Evolutionary conservation across 495 filamentous ascomycete genomes (phyloP).

Genomic region (Aspergillus wentii): DNA sequence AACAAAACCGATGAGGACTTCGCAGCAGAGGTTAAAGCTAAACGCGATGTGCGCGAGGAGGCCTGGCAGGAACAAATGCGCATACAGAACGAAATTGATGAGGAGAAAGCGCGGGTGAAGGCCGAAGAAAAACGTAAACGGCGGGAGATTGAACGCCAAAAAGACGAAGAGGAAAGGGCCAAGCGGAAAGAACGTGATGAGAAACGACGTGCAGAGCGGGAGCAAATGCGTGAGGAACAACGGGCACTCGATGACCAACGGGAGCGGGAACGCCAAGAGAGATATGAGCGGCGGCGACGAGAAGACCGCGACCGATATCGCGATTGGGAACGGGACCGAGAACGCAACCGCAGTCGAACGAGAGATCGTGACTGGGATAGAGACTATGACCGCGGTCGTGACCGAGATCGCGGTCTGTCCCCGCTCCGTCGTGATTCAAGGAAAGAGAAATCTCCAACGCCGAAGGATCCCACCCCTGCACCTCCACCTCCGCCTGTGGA

Average conservation of each 20-base stretch:
- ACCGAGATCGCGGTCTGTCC: slow-evolving; percentile 32
- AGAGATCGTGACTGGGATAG: slow-evolving; percentile 29
- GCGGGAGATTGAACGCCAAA: slow-evolving; percentile 56
- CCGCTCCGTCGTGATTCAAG: slow-evolving; percentile 33
- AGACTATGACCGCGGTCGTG: slow-evolving; percentile 36
- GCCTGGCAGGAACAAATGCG: slow-evolving; percentile 59
- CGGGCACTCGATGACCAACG: slow-evolving; percentile 45
- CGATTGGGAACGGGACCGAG: slow-evolving; percentile 26
- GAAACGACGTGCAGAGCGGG: slow-evolving; percentile 54
- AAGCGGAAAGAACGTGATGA: slow-evolving; percentile 42
- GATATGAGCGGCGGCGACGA: slow-evolving; percentile 43
- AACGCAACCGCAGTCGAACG: slow-evolving; percentile 28
- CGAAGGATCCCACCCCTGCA: slow-evolving; percentile 37
- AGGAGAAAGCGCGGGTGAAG: slow-evolving; percentile 60
- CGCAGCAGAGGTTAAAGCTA: slow-evolving; percentile 62
- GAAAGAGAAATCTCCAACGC: slow-evolving; percentile 34
- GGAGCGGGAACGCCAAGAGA: slow-evolving; percentile 49
- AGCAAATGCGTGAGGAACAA: slow-evolving; percentile 48
- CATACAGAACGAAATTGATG: slow-evolving; percentile 57
- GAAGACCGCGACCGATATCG: slow-evolving; percentile 38
- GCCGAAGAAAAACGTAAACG: slow-evolving; percentile 62
- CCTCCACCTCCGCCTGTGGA: slow-evolving; percentile 35
- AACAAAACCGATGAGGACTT: slow-evolving; percentile 82
- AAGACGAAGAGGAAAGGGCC: slow-evolving; percentile 54
- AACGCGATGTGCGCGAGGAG: slow-evolving; percentile 58